A percentile compares a stretch with the other conserved stretches of the same genome.
Evolutionary conservation across 2,329 filamentous ascomycete genomes (phyloP).

Genomic region (Trichoderma atrobrunneum): DNA sequence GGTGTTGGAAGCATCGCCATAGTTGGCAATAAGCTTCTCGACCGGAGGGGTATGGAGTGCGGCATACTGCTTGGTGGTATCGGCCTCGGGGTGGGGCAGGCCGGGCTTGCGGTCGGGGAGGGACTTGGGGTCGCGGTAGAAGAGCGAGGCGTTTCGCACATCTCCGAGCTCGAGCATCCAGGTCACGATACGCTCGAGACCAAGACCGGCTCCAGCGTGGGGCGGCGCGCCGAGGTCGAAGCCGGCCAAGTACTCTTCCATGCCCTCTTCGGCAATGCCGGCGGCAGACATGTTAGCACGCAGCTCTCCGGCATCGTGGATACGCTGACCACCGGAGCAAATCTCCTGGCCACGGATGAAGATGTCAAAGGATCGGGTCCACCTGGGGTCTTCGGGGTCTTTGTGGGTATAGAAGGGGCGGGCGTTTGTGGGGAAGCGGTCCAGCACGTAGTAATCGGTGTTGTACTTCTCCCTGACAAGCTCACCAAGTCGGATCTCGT

Average conservation of each 20-base stretch:
- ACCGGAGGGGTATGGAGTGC: constrained; percentile 65
- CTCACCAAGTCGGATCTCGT: constrained; percentile 81
- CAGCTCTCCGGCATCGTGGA: constrained; percentile 75
- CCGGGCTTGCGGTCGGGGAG: constrained; percentile 64
- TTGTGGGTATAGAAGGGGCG: constrained; percentile 91
- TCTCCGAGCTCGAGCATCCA: constrained; percentile 83
- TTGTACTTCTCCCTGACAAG: constrained; percentile 81
- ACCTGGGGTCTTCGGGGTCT: constrained; percentile 66
- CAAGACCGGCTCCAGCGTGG: constrained; percentile 86
- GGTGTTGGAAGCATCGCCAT: constrained; percentile 90
- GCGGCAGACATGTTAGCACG: constrained; percentile 71
- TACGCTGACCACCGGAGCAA: constrained; percentile 87
- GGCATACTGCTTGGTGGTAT: constrained; percentile 56
- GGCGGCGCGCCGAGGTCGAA: constrained; percentile 88
- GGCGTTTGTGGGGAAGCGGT: constrained; percentile 84
- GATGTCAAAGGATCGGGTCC: constrained; percentile 93
- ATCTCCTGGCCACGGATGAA: constrained; percentile 94
- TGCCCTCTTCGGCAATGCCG: constrained; percentile 74
- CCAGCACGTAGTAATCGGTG: constrained; percentile 90
- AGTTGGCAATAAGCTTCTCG: constrained; percentile 89
- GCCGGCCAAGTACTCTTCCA: constrained; percentile 86
- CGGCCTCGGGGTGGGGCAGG: constrained; percentile 83
- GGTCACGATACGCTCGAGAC: constrained; percentile 84
- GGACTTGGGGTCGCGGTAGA: constrained; percentile 84
- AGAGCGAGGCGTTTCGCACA: constrained; percentile 82